phyloP scores from a whole-genome alignment of 2,329 filamentous ascomycete genomes.

The Beauveria scarabaeidicola region DNA sequence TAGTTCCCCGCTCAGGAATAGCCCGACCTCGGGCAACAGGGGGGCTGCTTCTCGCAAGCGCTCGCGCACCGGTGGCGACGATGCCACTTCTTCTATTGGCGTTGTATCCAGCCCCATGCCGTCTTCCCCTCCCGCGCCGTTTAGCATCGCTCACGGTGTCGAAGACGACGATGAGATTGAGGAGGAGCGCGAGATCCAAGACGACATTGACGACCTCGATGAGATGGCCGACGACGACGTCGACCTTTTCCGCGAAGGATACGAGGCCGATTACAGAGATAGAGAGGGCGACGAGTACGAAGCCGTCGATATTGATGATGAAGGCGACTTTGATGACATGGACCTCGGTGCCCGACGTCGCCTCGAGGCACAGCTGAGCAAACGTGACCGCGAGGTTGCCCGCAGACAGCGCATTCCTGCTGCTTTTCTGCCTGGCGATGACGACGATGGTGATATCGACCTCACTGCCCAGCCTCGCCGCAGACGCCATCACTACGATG shows the following conservation, averaged over 20 bases:
- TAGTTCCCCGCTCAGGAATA: conserved; percentile 76
- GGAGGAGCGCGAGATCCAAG: conserved; percentile 62
- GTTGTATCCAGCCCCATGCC: conserved; percentile 54
- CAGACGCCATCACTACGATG: conserved; percentile 83
- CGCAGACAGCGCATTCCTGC: conserved; percentile 59
- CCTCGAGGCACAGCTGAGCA: conserved; percentile 65
- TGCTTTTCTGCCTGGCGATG: conserved; percentile 71
- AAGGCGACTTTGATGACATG: conserved; percentile 64
- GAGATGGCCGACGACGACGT: conserved; percentile 76
- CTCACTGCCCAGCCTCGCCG: conserved; percentile 78
- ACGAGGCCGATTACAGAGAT: conserved; percentile 61
- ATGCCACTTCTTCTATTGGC: conserved; percentile 42
- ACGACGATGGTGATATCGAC: conserved; percentile 77
- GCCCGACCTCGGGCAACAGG: conserved; percentile 76
- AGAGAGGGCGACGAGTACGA: conserved; percentile 63
- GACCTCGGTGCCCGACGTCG: conserved; percentile 57
- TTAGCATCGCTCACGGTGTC: conserved; percentile 55
- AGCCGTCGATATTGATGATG: conserved; percentile 65
- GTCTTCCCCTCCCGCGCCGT: conserved; percentile 54
- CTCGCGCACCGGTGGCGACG: conserved; percentile 42
- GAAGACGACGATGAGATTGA: conserved; percentile 67
- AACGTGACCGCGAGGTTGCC: conserved; percentile 63
- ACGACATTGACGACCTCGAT: conserved; percentile 69
- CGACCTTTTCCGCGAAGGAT: conserved; percentile 67
- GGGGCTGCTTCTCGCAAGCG: conserved; percentile 52